Percentiles rank a stretch among this genome's conserved stretches.
phyloP scores from a whole-genome alignment of 208 protist genomes.

The Lotmaria passim region DNA sequence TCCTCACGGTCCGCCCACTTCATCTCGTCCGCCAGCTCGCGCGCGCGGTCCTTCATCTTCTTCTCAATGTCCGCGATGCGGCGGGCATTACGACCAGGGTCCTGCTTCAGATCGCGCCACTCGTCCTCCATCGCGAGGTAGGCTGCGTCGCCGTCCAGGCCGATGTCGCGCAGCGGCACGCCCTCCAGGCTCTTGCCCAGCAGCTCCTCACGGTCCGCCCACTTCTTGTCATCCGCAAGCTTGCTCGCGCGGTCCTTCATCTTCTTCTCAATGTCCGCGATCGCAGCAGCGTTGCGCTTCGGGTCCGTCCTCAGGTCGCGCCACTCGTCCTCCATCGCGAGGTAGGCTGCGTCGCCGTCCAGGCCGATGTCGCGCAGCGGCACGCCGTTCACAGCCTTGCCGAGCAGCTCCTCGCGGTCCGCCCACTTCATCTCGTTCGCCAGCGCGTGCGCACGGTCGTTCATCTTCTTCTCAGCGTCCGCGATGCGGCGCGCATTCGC shows the following conservation, averaged over 20 bases:
- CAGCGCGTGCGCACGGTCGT: constrained; percentile 55
- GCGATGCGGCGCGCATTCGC: constrained; percentile 46
- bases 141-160: constrained; percentile 32
- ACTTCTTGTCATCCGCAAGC: constrained; percentile 47
- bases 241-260: constrained; percentile 28
- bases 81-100: too few relatives aligned
- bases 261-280: constrained; percentile 26
- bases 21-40: constrained; percentile 47
- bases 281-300: constrained; percentile 18
- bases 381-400: constrained; percentile 57
- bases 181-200: constrained; percentile 34
- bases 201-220: constrained; percentile 37
- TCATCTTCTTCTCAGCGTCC: constrained; percentile 52
- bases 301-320: constrained; percentile 40
- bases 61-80: too few relatives aligned
- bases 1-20: too few relatives aligned
- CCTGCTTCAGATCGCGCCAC: constrained; percentile 6
- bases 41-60: not conserved
- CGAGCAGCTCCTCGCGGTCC: constrained; percentile 61
- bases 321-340: constrained; percentile 37
- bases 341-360: constrained; percentile 46
- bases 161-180: constrained; percentile 51
- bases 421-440: constrained; percentile 38
- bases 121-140: constrained; percentile 19
- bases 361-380: too few relatives aligned